Base-by-base conservation (phyloP, 2,329 filamentous ascomycete genomes). In the Tympanopsis confertula region DNA sequence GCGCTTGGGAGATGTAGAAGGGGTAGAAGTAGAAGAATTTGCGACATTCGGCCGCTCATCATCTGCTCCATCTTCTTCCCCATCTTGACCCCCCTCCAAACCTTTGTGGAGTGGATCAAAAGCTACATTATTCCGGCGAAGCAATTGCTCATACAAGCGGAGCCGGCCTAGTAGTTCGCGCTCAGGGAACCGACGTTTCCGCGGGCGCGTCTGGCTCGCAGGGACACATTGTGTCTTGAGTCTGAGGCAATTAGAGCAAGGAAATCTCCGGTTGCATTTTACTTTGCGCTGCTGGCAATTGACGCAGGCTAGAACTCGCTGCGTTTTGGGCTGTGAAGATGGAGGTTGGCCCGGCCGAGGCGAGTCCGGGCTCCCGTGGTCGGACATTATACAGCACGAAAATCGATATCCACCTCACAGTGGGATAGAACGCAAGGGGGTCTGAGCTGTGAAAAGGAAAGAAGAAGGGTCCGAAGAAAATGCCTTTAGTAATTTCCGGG, bases 221-320 rank as follows among this genome's bases (percentile, higher is more conserved):
- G 74, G 61, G 44, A 71, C 57, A 51, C 78, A 86, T 45, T 82
- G 71, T 20, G 69, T 69, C 17, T 66, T 59, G 38, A 72, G 68
- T 55, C 72, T 79, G 51, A 75, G 62, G 50, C 82, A 86, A 56
- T 81, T 80, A 48, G 70, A 65, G 51, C 82, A 86, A 13, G 82
- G 82, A 55, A 78, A 78, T 47, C 69, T 74, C 56, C 80, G 81
- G 55, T 86, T 77, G 56, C 82, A 86, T 42, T 78, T 78, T 30
- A 86, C 71, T 54, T 86, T 86, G 42, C 81, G 74, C 53, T 83
- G 80, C 52, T 87, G 82, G 51, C 84, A 89, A 15, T 78, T 66
- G 13, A 85, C 68, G 49, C 84, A 89, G 1, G 71, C 62, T 20
- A 69, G 60, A 13, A 65, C 50, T n/a, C 61, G 56, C n/a, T n/a